Percentiles rank a stretch among this genome's conserved stretches.
phyloP scores from a whole-genome alignment of 805 yeast species.

The Lachancea thermotolerans region DNA sequence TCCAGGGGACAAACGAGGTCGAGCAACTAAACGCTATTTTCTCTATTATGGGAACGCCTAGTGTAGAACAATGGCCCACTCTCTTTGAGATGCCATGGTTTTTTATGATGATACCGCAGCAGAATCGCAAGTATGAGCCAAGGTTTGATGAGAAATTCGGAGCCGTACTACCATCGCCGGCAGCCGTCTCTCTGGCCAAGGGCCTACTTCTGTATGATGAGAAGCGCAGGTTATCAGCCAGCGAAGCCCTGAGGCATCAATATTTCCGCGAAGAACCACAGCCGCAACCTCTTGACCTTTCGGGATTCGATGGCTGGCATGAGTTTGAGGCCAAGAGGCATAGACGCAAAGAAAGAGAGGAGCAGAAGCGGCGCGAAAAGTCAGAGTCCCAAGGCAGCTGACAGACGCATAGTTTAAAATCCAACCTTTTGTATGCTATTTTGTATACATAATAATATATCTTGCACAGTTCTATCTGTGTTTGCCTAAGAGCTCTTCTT shows the following conservation, averaged over 20 bases:
- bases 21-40: constrained; percentile 74
- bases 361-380: constrained; percentile 11
- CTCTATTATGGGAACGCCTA: constrained; percentile 83
- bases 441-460: too few species aligned
- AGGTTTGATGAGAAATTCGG: constrained; percentile 40
- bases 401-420: not conserved
- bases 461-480: constrained; percentile 1
- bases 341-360: constrained; percentile 19
- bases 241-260: constrained; percentile 57
- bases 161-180: constrained; percentile 38
- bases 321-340: constrained; percentile 70
- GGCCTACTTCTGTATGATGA: constrained; percentile 68
- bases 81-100: constrained; percentile 86
- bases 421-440: too few species aligned
- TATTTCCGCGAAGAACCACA: constrained; percentile 68
- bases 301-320: constrained; percentile 77
- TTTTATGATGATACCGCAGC: constrained; percentile 66
- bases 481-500: constrained; percentile 21
- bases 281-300: constrained; percentile 51
- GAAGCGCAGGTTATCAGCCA: constrained; percentile 54
- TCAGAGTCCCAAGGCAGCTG: constrained; percentile 4
- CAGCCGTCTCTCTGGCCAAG: constrained; percentile 58
- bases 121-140: constrained; percentile 20
- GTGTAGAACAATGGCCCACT: constrained; percentile 64
- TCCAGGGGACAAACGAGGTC: constrained; percentile 85